A percentile compares a stretch with the other conserved stretches of the same genome.
Evolutionary conservation across 148 eudicot genomes (phyloP).

Genomic region (Amaranthus hypochondriacus): DNA sequence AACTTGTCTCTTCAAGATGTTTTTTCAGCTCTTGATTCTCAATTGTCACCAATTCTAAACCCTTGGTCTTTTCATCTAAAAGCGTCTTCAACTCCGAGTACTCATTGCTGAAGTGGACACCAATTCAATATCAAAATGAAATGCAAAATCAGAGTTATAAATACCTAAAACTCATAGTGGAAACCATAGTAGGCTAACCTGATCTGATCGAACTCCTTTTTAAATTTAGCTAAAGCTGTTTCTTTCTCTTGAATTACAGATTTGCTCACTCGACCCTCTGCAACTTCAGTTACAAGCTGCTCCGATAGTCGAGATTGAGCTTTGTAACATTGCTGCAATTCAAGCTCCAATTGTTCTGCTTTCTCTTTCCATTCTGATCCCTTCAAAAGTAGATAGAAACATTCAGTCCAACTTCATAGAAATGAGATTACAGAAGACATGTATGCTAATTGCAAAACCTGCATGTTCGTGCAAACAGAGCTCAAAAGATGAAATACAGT

Average conservation of each 20-base stretch:
- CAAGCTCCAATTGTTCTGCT: constrained; percentile 82
- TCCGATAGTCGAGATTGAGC: constrained; percentile 88
- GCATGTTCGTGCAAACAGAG: not conserved
- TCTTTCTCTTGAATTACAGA: constrained; percentile 73
- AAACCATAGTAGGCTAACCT: constrained; percentile 39
- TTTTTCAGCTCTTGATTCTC: constrained; percentile 66
- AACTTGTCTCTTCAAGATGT: constrained; percentile 57
- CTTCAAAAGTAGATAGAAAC: constrained; percentile 32
- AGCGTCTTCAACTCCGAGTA: constrained; percentile 45
- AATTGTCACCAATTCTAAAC: constrained; percentile 55
- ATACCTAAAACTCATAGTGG: not conserved
- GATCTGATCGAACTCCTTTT: constrained; percentile 54
- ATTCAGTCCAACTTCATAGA: constrained; percentile 22
- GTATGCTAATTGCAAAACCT: not conserved
- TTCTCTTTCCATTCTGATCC: constrained; percentile 97
- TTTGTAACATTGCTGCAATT: constrained; percentile 97
- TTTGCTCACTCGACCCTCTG: constrained; percentile 79
- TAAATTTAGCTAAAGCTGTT: constrained; percentile 41
- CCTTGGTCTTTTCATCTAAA: constrained; percentile 73
- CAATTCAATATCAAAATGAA: constrained; percentile 1
- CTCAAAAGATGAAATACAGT: not conserved
- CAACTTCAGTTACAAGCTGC: constrained; percentile 94
- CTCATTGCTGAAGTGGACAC: constrained; percentile 58
- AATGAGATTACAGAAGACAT: not conserved
- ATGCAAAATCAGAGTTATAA: constrained; percentile 1